Evolutionary conservation across 2,329 filamentous ascomycete species (phyloP).

Genomic region (Pyrenophora graminea): DNA sequence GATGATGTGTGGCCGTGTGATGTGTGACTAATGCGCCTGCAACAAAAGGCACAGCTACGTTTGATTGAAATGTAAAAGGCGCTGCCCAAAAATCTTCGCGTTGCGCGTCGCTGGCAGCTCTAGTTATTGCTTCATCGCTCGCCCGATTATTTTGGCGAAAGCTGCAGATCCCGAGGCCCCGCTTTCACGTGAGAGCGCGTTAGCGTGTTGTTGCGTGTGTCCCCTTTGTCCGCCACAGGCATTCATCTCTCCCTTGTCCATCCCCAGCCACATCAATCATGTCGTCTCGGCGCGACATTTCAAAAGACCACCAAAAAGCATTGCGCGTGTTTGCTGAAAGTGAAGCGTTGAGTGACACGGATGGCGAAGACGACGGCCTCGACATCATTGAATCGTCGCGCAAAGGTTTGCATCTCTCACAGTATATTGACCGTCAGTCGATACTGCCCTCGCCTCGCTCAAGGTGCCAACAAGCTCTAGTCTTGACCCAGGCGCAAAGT

Average conservation of each 20-base stretch:
- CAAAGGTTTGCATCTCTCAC: constrained; percentile 39
- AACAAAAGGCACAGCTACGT: neutral
- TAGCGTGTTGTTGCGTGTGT: constrained; percentile 16
- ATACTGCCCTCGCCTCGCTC: neutral
- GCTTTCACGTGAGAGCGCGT: constrained; percentile 36
- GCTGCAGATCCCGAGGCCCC: constrained; percentile 17
- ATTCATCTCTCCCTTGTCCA: neutral
- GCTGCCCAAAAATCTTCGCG: no score
- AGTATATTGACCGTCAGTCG: constrained; percentile 40
- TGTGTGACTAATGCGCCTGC: neutral
- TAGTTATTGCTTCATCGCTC: neutral
- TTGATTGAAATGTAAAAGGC: neutral
- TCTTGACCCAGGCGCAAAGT: constrained; percentile 32
- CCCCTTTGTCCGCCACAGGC: neutral
- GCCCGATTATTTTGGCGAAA: constrained; percentile 11
- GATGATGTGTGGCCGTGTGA: neutral
- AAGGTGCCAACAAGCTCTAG: constrained; percentile 20
- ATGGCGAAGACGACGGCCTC: constrained; percentile 48
- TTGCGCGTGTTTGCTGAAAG: constrained; percentile 34
- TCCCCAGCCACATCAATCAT: constrained; percentile 9
- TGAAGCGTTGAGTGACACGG: constrained; percentile 30
- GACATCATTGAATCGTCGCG: constrained; percentile 46
- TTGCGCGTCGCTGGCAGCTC: neutral
- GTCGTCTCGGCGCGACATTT: constrained; percentile 20
- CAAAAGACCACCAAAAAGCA: constrained; percentile 22